Evolutionary conservation across 768 basidiomycete genomes (phyloP), one percentile per base, ranked within the genome.

Genomic region (Leucocoprinus sp.): DNA sequence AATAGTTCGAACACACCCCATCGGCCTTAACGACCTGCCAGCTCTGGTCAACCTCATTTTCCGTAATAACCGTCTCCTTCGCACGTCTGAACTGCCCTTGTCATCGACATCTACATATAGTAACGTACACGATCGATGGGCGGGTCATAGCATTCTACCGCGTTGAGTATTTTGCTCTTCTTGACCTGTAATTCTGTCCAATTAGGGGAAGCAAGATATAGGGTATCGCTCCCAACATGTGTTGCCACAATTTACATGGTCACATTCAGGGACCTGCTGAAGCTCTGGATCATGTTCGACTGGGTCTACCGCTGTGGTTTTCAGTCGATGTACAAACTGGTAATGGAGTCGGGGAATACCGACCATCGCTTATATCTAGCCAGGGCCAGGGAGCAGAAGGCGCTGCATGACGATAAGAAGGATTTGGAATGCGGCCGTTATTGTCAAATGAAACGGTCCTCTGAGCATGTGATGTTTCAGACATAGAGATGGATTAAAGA

Each of bases 371-470:
- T 21, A 46, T 9, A 8, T 45, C 40, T 4, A 36, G 40, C 42
- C 45, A 42, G 15, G 71, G 71, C 71, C 70, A 71, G 7, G 71
- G 71, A 2, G 69, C 68, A 17, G 71, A 72, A 48, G 71, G 71
- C 8, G 68, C 64, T 24, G 69, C 68, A 55, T 72, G 70, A 40
- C 70, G 63, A 53, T 69, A 65, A 15, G 69, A 66, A 5, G 70
- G 69, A 17, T 64, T 57, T 4, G 63, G 58, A 18, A 67, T 51
- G 23, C 53, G 51, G 11, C 42, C 42, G 14, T 43, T 37, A 29
- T 50, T 42, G 27, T 43, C 50, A 18, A 4, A 24, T 22, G 37
- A 11, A n/a, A 36, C 21, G 11, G 8, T 7, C 8, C 24, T 21
- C 28, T n/a, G n/a, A 15, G 14, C 9, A n/a, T 33, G n/a, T 14